phyloP scores from a whole-genome alignment of 441 rosid species.

The Gossypium schwendimanii region DNA sequence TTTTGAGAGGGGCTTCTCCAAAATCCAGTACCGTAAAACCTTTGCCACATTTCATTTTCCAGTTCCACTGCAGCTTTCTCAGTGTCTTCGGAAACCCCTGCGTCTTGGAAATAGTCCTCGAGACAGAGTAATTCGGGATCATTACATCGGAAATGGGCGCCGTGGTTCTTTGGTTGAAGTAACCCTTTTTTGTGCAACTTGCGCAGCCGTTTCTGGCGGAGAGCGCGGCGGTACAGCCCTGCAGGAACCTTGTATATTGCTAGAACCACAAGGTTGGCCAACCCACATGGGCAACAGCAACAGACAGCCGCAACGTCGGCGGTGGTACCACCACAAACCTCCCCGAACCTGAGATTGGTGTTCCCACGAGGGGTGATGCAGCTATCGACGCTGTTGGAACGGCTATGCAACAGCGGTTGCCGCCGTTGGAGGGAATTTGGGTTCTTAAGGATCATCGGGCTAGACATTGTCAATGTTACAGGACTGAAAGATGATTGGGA shows the following conservation, averaged over 20 bases:
- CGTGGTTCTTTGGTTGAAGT: conserved; percentile 24
- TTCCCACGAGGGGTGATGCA: background rate
- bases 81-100: conserved; percentile 23
- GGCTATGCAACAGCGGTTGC: conserved; percentile 25
- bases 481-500: no score
- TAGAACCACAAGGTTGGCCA: conserved; percentile 39
- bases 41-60: conserved; percentile 77
- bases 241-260: conserved; percentile 44
- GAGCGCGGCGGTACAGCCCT: conserved; percentile 40
- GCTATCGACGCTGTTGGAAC: conserved; percentile 20
- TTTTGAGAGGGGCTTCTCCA: conserved; percentile 75
- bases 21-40: conserved; percentile 54
- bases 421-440: conserved; percentile 22
- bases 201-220: conserved; percentile 28
- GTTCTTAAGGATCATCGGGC: conserved; percentile 15
- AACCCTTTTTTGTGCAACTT: conserved; percentile 25
- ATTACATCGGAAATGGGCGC: conserved; percentile 21
- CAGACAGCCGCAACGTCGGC: conserved; percentile 58
- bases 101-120: conserved; percentile 14
- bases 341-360: conserved; percentile 24
- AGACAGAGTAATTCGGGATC: conserved; percentile 22
- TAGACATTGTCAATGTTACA: background rate
- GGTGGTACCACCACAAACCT: conserved; percentile 40
- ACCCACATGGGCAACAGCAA: conserved; percentile 52
- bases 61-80: conserved; percentile 44